Conservation (phyloP, 495 filamentous ascomycete species). For the Rhizodiscina lignyota region DNA sequence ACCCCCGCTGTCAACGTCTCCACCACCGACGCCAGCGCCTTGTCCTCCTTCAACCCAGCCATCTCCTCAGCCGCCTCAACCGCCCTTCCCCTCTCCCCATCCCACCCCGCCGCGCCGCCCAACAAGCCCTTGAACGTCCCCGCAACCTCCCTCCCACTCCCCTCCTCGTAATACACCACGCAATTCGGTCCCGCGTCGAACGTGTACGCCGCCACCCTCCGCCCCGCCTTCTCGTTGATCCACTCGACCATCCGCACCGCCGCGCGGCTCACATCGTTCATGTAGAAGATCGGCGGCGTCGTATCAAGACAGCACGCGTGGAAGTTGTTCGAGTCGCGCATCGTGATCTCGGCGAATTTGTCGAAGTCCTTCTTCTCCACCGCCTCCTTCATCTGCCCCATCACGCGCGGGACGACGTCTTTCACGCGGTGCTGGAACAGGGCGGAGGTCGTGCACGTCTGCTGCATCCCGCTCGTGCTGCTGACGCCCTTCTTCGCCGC, state of each 20-base stretch:
- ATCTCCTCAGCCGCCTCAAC: conserved; percentile 33
- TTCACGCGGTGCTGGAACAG: conserved; percentile 61
- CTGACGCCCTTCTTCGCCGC: conserved; percentile 90
- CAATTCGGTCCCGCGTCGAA: conserved; percentile 97
- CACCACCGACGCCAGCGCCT: conserved; percentile 22
- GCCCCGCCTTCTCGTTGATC: conserved; percentile 55
- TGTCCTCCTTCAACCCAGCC: conserved; percentile 26
- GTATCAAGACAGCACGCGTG: conserved; percentile 91
- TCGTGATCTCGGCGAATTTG: conserved; percentile 76
- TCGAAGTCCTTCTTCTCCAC: conserved; percentile 64
- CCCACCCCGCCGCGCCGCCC: conserved; percentile 26
- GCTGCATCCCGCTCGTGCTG: conserved; percentile 88
- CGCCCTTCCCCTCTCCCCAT: conserved; percentile 27
- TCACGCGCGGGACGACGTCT: conserved; percentile 62
- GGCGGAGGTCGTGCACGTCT: conserved; percentile 72
- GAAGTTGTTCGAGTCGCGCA: conserved; percentile 93
- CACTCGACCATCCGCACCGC: conserved; percentile 76
- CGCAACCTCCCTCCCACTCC: conserved; percentile 51
- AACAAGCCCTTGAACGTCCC: conserved; percentile 49
- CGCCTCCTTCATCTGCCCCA: conserved; percentile 74
- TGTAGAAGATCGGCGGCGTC: conserved; percentile 91
- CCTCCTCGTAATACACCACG: conserved; percentile 81
- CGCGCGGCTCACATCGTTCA: conserved; percentile 80
- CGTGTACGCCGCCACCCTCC: conserved; percentile 76
- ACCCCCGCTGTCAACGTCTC: conserved; percentile 58